Evolutionary conservation across 306 rosid genomes (phyloP), one percentile per base, ranked within the genome.

Genomic region (Vigna unguiculata): DNA sequence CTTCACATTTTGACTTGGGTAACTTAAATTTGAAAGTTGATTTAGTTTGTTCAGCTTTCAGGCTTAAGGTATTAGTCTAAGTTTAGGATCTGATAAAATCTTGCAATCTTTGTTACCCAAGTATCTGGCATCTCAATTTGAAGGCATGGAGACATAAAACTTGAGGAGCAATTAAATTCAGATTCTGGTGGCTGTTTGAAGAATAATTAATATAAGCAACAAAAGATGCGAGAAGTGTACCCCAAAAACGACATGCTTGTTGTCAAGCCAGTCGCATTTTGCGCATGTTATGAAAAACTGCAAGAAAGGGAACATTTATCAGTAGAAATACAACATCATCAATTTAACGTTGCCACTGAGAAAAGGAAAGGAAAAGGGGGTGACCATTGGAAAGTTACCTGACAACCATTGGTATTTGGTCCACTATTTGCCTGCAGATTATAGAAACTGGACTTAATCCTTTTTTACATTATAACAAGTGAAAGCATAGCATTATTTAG

Each of bases 221-320:
- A 22, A 21, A 54, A 83, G 84, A 75, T 40, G 46, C 45, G 45
- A 28, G 48, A 64, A 80, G 63, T 88, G 57, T 92, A 95, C 99
- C 99, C 99, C 97, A 40, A 95, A 95, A 74, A 92, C 97, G 12
- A 95, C 99, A 71, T 95, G 97, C 89, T 92, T 95, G 86, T 89
- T 95, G 87, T 95, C 99, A 59, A 95, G 97, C 99, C 97, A 95
- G 81, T 95, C 99, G 1, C 99, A 95, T 74, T 95, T 95, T 52
- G 98, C 89, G 51, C 97, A 90, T 73, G 98, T 92, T 77, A 95
- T 52, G 64, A 95, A 95, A 88, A 95, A 95, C 99, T 95, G 92
- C 81, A 75, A 78, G 25, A 16, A 21, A 78, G 41, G 32, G 57
- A 71, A 71, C n/a, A 45, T 82, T 69, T 78, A 60, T 85, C 79